These are phyloP conservation scores for Raphanus sativus DNA, from an alignment of 345 rosid species.

Conservation along the genomic window DNA sequence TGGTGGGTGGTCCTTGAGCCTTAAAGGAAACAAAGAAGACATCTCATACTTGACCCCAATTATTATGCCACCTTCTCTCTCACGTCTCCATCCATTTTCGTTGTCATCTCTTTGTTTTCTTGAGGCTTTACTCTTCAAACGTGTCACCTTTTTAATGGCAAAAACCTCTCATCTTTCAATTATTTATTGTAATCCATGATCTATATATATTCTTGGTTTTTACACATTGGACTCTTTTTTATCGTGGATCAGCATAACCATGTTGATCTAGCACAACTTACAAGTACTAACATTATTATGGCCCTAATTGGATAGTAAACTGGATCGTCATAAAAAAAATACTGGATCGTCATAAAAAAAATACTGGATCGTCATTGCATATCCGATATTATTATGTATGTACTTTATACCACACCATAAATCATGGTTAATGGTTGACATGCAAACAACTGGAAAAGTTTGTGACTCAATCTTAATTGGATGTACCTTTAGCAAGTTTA, in stretches of 20 bases:
- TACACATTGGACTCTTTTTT: neutral
- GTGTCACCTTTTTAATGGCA: slow-evolving; percentile 34
- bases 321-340: neutral
- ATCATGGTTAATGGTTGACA: neutral
- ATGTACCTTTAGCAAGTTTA: neutral
- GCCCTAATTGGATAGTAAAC: neutral
- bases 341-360: neutral
- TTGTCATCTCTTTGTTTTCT: slow-evolving; percentile 27
- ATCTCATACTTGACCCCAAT: slow-evolving; percentile 38
- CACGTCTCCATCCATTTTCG: slow-evolving; percentile 43
- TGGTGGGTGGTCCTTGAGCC: slow-evolving; percentile 39
- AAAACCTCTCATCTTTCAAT: neutral
- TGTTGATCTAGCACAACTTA: neutral
- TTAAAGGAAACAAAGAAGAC: slow-evolving; percentile 43
- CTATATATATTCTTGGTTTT: neutral
- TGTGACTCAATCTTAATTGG: neutral
- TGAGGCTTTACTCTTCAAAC: slow-evolving; percentile 37
- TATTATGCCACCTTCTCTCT: slow-evolving; percentile 42
- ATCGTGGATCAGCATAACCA: neutral
- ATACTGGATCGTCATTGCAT: neutral
- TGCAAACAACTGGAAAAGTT: slow-evolving; percentile 4
- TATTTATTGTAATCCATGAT: neutral
- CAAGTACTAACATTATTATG: neutral
- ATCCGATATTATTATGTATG: neutral
- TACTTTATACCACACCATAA: neutral